phyloP scores from a whole-genome alignment of 768 basidiomycete genomes.

The Coprinopsis marcescibilis region DNA sequence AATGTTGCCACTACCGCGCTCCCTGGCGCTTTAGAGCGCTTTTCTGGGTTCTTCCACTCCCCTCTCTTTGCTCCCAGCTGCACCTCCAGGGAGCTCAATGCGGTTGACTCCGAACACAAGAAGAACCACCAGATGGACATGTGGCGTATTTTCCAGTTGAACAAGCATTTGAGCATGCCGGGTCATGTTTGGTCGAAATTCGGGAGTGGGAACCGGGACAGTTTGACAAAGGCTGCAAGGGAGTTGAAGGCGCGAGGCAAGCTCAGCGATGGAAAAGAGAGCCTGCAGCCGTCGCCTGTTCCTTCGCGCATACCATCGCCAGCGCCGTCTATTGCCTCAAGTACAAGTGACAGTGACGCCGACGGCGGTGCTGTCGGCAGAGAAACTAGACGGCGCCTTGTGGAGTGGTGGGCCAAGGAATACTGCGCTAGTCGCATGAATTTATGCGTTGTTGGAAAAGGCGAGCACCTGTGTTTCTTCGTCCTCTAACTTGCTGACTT shows the following conservation, averaged over 20 bases:
- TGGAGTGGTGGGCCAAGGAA: constrained; percentile 81
- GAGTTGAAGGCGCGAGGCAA: constrained; percentile 47
- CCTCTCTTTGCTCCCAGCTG: constrained; percentile 85
- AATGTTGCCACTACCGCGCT: constrained; percentile 61
- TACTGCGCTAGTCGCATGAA: constrained; percentile 83
- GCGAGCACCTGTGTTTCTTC: constrained; percentile 28
- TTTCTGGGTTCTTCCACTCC: constrained; percentile 87
- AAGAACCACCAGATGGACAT: constrained; percentile 89
- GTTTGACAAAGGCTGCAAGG: constrained; percentile 58
- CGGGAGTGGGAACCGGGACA: constrained; percentile 80
- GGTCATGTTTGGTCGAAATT: constrained; percentile 91
- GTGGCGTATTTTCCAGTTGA: constrained; percentile 94
- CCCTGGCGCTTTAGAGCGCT: constrained; percentile 66
- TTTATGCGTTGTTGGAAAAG: constrained; percentile 74
- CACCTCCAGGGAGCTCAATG: constrained; percentile 86
- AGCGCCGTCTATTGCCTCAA: constrained; percentile 30
- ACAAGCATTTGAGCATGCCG: constrained; percentile 74
- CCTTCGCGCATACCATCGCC: constrained; percentile 33
- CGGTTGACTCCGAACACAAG: constrained; percentile 95
- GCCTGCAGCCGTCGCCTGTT: constrained; percentile 45
- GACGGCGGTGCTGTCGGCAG: constrained; percentile 76
- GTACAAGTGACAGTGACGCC: constrained; percentile 54
- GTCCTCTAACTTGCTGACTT: constrained; percentile 4
- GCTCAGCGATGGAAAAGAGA: constrained; percentile 27
- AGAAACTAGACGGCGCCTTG: constrained; percentile 69